Base-by-base conservation (phyloP, 208 protist species). In the Leishmania guyanensis region DNA sequence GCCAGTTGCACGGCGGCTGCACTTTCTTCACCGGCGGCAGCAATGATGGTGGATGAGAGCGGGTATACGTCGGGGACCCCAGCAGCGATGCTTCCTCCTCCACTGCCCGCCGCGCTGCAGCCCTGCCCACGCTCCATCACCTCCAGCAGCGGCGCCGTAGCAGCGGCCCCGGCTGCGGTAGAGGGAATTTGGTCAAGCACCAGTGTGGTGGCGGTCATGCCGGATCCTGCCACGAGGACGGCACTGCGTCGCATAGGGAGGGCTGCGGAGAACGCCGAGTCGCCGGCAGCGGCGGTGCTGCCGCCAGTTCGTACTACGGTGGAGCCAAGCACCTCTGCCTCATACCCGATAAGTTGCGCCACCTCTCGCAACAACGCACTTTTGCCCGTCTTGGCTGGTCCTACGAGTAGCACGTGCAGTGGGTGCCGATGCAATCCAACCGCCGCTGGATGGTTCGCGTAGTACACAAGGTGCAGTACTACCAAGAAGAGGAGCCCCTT, bases 401-500 rank as follows among this genome's bases (percentile, higher is more conserved):
- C 93, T 10, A 94, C 71, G 0, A 96, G 82, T 10, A 95, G 87
- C 5, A 94, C 33, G 65, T 95, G 89, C 71, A 93, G 81, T 39
- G 90, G 91, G 65, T 46, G 79, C 60, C 65, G 79, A 20, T 73
- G 75, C 8, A 39, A 58, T 3, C 62, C 53, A 39, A 50, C 78
- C 26, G 26, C 56, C 53, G 75, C 33, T 65, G 70, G 80, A 29
- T 77, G 84, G 39, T 83, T 36, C 9, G 82, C 75, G 20, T 87
- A 54, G 68, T 94, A 93, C 20, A 96, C 73, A 5, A 91, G 88
- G 76, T 94, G 87, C 50, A 91, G 73, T 5, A 86, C 83, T 8
- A 87, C 82, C 39, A 96, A 85, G 1, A 96, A 71, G 36, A 96
- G 80, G 56, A 91, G 74, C 22, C 69, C 71, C 78, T 96, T 96